A percentile compares a stretch with the other conserved stretches of the same genome.
These are phyloP conservation scores for Geotrichum armillariae DNA, from an alignment of 1,139 yeast species.

Conservation along the genomic window DNA sequence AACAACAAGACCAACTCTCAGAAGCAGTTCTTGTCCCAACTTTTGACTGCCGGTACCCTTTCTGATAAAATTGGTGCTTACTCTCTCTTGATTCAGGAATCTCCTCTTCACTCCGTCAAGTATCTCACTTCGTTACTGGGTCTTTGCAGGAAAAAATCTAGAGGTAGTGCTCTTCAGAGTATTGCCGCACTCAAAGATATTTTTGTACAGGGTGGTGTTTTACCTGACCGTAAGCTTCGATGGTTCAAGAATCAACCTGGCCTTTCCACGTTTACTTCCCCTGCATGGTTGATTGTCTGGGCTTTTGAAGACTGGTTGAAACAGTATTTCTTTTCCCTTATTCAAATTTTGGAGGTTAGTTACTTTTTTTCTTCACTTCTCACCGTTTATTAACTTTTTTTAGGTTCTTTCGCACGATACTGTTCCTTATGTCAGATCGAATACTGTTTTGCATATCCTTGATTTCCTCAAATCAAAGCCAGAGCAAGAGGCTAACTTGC, in stretches of 20 bases:
- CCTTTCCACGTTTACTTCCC: constrained; percentile 44
- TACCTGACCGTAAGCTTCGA: constrained; percentile 75
- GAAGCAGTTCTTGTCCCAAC: constrained; percentile 84
- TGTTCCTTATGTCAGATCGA: constrained; percentile 85
- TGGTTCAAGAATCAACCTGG: constrained; percentile 75
- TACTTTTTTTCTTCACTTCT: constrained; percentile 29
- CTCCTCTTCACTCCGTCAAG: constrained; percentile 86
- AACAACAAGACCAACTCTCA: constrained; percentile 81
- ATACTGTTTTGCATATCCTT: constrained; percentile 71
- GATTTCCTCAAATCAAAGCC: constrained; percentile 84
- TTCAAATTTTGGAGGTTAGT: constrained; percentile 62
- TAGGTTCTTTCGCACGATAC: constrained; percentile 73
- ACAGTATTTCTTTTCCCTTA: constrained; percentile 65
- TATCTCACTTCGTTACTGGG: constrained; percentile 76
- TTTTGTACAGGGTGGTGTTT: constrained; percentile 63
- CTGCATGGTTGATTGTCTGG: constrained; percentile 62
- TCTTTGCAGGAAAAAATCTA: constrained; percentile 86
- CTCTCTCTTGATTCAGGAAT: constrained; percentile 88
- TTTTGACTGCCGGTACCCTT: constrained; percentile 88
- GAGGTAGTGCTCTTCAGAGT: constrained; percentile 91
- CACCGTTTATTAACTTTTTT: constrained; percentile 6
- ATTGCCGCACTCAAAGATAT: constrained; percentile 89
- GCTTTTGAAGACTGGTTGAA: constrained; percentile 91
- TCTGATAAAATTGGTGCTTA: constrained; percentile 94
- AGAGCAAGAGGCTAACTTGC: constrained; percentile 91